Base-by-base conservation (phyloP, 352 stramenopile species). In the Phytophthora pluvialis region DNA sequence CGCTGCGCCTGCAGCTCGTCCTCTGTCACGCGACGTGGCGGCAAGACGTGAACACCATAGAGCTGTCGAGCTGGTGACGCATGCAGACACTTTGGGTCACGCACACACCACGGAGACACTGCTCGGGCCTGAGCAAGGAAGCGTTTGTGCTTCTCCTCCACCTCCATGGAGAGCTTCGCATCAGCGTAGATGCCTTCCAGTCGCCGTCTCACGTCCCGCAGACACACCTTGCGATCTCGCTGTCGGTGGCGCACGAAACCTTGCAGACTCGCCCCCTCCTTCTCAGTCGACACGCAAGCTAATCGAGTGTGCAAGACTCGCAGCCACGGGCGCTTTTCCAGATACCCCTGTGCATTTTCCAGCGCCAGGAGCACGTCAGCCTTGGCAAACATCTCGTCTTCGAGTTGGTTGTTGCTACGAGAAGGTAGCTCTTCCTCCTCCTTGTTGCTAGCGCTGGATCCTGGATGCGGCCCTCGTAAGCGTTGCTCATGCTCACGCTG, bases 101-200 rank as follows among this genome's bases (percentile, higher is more conserved):
- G 79, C 11, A 90, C 80, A 49, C 83, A 90, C 83, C 83, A 91
- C 5, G 63, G 73, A 11, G 83, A 91, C 29, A 69, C 74, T 12
- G 70, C 67, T 29, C 67, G 68, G 3, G 81, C 79, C n/a, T 81
- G 70, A 12, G 53, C 51, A 26, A 78, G 69, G 57, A 87, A 90
- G 1, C 52, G 44, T 15, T 86, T 65, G 28, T 82, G 59, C 26
- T 73, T 75, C 0, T 72, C 60, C 46, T 89, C 77, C 4, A 89
- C 78, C 2, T 60, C 64, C 11, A 74, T 68, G 0, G 50, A 42
- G 16, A 36, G 35, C 31, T 59, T 52, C 0, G 61, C 61, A 32
- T 75, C 55, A 12, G 59, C 64, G 58, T 89, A 88, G 32, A 91
- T 82, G 29, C 4, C 8, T 43, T 66, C 26, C 50, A 72, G 33